Evolutionary conservation across 2,329 filamentous ascomycete species (phyloP).

Genomic region (Aspergillus transmontanensis): DNA sequence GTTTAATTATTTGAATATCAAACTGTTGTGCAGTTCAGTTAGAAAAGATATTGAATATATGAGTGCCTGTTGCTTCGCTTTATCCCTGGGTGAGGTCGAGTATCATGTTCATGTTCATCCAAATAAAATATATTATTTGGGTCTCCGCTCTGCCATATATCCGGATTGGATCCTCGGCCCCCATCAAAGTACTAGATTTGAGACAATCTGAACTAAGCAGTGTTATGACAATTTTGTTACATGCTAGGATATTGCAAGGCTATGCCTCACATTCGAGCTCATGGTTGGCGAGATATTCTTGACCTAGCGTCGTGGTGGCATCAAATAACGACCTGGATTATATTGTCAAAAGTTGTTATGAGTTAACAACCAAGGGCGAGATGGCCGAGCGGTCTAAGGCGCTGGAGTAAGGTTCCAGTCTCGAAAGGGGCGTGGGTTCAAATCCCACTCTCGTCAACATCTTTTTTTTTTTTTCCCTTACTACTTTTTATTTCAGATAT

Average conservation of each 20-base stretch:
- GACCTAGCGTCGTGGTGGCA: too few species aligned
- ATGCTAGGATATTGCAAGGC: not conserved
- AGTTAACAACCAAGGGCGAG: not conserved
- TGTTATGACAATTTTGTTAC: not conserved
- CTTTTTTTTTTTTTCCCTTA: not conserved
- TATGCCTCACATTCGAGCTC: not conserved
- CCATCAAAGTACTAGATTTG: too few species aligned
- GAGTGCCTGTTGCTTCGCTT: too few species aligned
- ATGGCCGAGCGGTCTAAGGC: conserved; percentile 3
- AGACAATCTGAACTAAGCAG: too few species aligned
- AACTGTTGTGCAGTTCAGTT: too few species aligned
- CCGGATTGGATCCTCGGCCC: too few species aligned
- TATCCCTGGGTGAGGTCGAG: fast-evolving
- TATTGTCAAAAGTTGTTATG: fast-evolving
- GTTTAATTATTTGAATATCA: too few species aligned
- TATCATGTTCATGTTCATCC: too few species aligned
- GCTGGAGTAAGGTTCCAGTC: conserved; percentile 7
- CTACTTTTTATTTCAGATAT: too few species aligned
- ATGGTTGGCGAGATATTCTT: not conserved
- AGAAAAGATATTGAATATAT: fast-evolving
- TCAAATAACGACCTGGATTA: fast-evolving
- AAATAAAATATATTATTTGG: too few species aligned
- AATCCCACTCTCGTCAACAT: conserved; percentile 7
- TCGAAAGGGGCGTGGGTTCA: conserved; percentile 7
- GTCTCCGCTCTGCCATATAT: too few species aligned